Base-by-base conservation (phyloP, 306 rosid genomes). In the Geum urbanum region DNA sequence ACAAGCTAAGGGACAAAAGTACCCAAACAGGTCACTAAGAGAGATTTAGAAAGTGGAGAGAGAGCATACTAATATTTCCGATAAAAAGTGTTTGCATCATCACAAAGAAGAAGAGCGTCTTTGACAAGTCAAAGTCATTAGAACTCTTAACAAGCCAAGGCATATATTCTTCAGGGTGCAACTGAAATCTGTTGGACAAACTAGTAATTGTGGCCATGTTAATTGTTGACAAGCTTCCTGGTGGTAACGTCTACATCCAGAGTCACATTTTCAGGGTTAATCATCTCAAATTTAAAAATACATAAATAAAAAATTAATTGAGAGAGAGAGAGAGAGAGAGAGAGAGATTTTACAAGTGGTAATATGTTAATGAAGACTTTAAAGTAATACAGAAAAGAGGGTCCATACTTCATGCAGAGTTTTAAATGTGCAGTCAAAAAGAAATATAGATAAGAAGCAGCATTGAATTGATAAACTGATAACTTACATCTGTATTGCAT, bases 111-210 rank as follows among this genome's bases (percentile, higher is more conserved):
- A 86, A 87, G 58, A 76, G 82, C 13, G 87, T 82, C 82, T 88
- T 90, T 12, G 91, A 90, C 71, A 82, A 81, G 66, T 84, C 89
- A 41, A 77, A 67, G 58, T 84, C 86, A 74, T 82, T 67, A 73
- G 86, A 82, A 70, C 74, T 71, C 81, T 81, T 74, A 41, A 75
- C 72, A 74, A 92, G 84, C 92, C 90, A 90, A 54, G 78, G 75
- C 52, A 85, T 71, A 66, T 71, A 81, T 59, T 85, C 81, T 71
- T 75, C 83, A 51, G 90, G 85, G 32, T 77, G 77, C 77, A 75
- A 73, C 73, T 65, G 61, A 77, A 90, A 86, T 73, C 74, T 82
- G 65, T 80, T 72, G 16, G 96, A 96, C 96, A 92, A 75, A 78
- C 73, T 78, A 62, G 77, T 72, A 80, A 90, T 66, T 41, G 74